Conservation (phyloP, 116 monocot species). For the Trichopus zeylanicus region DNA sequence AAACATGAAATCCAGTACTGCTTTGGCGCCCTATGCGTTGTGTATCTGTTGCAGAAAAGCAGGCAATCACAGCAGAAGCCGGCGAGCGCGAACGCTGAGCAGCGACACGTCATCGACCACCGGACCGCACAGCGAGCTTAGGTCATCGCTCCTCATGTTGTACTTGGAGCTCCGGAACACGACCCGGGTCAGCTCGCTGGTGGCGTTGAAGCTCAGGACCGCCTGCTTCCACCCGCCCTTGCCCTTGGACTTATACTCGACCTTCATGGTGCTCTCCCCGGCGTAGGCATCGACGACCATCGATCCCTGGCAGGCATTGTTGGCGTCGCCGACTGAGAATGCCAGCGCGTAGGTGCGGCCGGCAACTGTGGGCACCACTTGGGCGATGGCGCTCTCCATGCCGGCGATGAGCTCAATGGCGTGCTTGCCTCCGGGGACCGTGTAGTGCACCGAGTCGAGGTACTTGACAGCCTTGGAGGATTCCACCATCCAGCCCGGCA, state of each 20-base stretch:
- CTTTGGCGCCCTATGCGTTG: background rate
- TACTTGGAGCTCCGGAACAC: slow-evolving; percentile 69
- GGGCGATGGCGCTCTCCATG: slow-evolving; percentile 59
- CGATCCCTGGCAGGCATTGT: slow-evolving; percentile 48
- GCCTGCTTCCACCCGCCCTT: slow-evolving; percentile 57
- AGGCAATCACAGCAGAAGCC: background rate
- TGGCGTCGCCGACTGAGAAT: slow-evolving; percentile 68
- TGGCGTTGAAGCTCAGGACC: slow-evolving; percentile 37
- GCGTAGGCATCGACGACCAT: slow-evolving; percentile 75
- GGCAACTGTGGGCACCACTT: slow-evolving; percentile 41
- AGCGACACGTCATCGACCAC: slow-evolving; percentile 53
- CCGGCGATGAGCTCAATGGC: slow-evolving; percentile 83
- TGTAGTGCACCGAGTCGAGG: slow-evolving; percentile 59
- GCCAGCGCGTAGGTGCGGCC: slow-evolving; percentile 43
- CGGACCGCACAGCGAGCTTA: slow-evolving; percentile 80
- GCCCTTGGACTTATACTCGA: slow-evolving; percentile 61
- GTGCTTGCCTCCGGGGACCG: slow-evolving; percentile 41
- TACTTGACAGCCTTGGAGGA: slow-evolving; percentile 57
- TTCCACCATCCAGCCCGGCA: slow-evolving; percentile 53
- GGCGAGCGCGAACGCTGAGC: background rate
- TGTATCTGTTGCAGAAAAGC: background rate
- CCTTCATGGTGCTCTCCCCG: slow-evolving; percentile 26
- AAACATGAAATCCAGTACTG: background rate
- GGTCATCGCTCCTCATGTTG: slow-evolving; percentile 45
- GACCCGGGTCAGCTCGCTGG: slow-evolving; percentile 24